Base-by-base conservation (phyloP, 2,329 filamentous ascomycete species). In the Basipetospora chlamydospora region DNA sequence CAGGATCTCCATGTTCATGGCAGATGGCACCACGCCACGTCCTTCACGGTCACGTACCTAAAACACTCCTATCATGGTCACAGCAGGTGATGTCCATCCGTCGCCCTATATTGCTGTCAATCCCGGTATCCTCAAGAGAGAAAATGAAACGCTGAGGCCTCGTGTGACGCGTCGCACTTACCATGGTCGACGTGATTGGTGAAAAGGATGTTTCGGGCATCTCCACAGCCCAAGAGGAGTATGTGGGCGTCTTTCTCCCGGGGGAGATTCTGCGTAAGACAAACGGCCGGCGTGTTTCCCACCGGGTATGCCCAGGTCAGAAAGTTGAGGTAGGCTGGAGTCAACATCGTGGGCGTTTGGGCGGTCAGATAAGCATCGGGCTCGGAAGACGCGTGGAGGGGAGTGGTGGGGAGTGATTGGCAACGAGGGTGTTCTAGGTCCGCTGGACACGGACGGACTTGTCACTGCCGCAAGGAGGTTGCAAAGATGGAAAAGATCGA, bases 291-390 rank as follows among this genome's bases (percentile, higher is more conserved):
- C 6, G 26, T 28, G 26, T 28, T 28, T 11, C 26, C 6, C 4
- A 28, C 13, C 4, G 26, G 4, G 26, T 28, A 28, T 4, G 13
- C 12, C 12, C 4, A 11, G 8, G 26, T 4, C 12, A 2, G 2
- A 15, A 28, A 15, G 8, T 28, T 12, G 26, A 15, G 6, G 11
- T 28, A 28, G 26, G 26, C 26, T 2, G 8, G 26, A 28, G 11
- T 83, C 36, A 93, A 28, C 26, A 28, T 28, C 9, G 26, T 28
- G n/a, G n/a, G n/a, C n/a, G n/a, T n/a, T n/a, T n/a, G n/a, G n/a
- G n/a, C n/a, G n/a, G n/a, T n/a, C n/a, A n/a, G n/a, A n/a, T n/a
- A n/a, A n/a, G n/a, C n/a, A n/a, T n/a, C n/a, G n/a, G n/a, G n/a
- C n/a, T n/a, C n/a, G n/a, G n/a, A n/a, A n/a, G n/a, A n/a, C n/a